phyloP scores from a whole-genome alignment of 2,329 filamentous ascomycete species.

The Amauroascus niger region DNA sequence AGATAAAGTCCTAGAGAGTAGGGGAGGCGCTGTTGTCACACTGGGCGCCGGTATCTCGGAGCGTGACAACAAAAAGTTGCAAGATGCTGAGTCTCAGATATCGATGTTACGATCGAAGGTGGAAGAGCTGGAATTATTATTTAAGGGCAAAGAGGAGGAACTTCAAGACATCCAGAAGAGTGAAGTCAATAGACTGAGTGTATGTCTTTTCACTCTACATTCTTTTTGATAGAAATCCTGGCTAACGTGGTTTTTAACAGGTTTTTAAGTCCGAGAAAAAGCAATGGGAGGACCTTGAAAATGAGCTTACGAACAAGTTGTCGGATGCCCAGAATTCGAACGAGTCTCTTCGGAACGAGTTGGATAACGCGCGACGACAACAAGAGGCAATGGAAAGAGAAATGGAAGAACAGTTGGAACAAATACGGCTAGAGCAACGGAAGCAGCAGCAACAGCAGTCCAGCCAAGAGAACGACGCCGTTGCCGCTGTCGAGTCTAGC shows the following conservation, averaged over 20 bases:
- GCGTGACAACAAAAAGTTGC: constrained; percentile 58
- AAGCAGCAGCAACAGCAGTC: constrained; percentile 12
- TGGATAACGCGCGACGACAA: constrained; percentile 62
- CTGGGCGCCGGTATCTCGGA: constrained; percentile 24
- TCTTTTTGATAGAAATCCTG: background rate
- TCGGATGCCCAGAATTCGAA: constrained; percentile 67
- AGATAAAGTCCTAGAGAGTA: constrained; percentile 41
- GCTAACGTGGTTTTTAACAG: constrained; percentile 19
- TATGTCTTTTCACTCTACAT: constrained; percentile 21
- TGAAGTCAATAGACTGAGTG: constrained; percentile 45
- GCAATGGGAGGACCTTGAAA: constrained; percentile 52
- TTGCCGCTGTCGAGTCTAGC: constrained; percentile 15
- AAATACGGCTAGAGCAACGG: constrained; percentile 1
- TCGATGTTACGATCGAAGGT: constrained; percentile 65
- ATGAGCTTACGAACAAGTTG: constrained; percentile 62
- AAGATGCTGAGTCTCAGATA: constrained; percentile 73
- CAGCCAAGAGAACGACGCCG: background rate
- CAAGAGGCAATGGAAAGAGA: constrained; percentile 55
- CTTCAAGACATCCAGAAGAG: constrained; percentile 51
- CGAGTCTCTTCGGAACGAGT: constrained; percentile 65
- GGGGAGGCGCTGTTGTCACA: constrained; percentile 42
- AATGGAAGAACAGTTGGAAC: constrained; percentile 54
- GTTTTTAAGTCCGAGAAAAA: constrained; percentile 55
- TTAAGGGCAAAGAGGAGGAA: constrained; percentile 64
- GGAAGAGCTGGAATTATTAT: constrained; percentile 56